Conservation (phyloP, 2,329 filamentous ascomycete species). For the Escovopsis weberi region DNA sequence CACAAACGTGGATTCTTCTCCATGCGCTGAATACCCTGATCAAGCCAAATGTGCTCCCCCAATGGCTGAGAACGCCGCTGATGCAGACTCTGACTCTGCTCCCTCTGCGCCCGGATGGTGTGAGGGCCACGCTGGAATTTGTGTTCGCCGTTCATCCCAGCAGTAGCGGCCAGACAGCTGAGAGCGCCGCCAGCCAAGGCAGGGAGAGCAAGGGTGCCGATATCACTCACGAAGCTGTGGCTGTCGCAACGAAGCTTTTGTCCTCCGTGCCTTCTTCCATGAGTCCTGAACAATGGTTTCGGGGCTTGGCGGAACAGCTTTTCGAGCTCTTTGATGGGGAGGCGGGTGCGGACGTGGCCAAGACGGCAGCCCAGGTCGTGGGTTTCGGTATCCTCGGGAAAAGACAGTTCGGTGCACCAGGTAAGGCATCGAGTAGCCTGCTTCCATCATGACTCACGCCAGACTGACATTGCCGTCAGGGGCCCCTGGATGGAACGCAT, state of each 20-base stretch:
- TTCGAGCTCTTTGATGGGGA: slow-evolving; percentile 44
- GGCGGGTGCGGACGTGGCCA: slow-evolving; percentile 20
- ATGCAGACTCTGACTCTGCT: slow-evolving; percentile 43
- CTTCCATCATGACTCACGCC: not conserved
- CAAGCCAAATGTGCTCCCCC: slow-evolving; percentile 42
- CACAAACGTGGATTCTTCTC: slow-evolving; percentile 37
- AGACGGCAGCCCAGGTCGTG: slow-evolving; percentile 22
- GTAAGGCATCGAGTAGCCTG: slow-evolving; percentile 13
- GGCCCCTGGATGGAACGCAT: slow-evolving; percentile 45
- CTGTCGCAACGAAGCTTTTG: slow-evolving; percentile 46
- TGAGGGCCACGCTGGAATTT: slow-evolving; percentile 55
- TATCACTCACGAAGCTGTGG: slow-evolving; percentile 54
- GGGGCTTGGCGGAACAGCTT: slow-evolving; percentile 45
- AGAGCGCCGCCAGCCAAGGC: slow-evolving; percentile 19
- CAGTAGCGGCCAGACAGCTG: slow-evolving; percentile 19
- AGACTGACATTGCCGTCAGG: slow-evolving; percentile 19
- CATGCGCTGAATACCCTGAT: slow-evolving; percentile 48
- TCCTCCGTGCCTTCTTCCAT: slow-evolving; percentile 43
- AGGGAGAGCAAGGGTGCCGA: slow-evolving; percentile 44
- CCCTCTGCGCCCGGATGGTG: slow-evolving; percentile 47
- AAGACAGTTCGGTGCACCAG: slow-evolving; percentile 48
- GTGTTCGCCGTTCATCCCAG: slow-evolving; percentile 54
- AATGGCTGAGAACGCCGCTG: slow-evolving; percentile 44
- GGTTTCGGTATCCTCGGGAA: slow-evolving; percentile 50
- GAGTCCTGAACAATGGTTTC: slow-evolving; percentile 43